Percentiles rank a stretch among this genome's conserved stretches.
Conservation (phyloP, 768 basidiomycete genomes). For the Dioszegia aurantiaca region DNA sequence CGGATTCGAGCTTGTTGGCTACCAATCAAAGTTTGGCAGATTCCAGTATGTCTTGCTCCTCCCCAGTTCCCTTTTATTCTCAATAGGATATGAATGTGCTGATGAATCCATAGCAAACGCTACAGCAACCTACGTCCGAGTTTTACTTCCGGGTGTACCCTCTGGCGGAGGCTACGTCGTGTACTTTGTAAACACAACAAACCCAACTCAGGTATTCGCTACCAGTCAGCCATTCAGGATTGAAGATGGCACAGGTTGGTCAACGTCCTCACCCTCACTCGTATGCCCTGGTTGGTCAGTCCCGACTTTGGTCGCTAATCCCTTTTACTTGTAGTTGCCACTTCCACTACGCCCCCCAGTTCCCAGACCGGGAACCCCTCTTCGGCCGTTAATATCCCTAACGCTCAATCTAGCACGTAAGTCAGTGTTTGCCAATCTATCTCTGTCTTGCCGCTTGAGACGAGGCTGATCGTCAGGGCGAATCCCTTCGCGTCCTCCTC, state of each 20-base stretch:
- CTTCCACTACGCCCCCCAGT: conserved; percentile 7
- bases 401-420: conserved; percentile 16
- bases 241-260: conserved; percentile 32
- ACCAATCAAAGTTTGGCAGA: conserved; percentile 38
- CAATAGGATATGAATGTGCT: neutral
- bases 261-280: neutral
- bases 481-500: conserved; percentile 13
- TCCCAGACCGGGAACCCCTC: conserved; percentile 9
- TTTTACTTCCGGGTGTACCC: conserved; percentile 31
- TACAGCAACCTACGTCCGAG: conserved; percentile 28
- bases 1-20: conserved; percentile 25
- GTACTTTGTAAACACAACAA: conserved; percentile 38
- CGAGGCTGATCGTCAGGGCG: neutral
- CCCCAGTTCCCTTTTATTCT: neutral
- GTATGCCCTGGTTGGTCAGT: neutral
- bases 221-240: conserved; percentile 35
- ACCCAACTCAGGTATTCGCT: conserved; percentile 35
- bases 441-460: neutral
- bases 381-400: conserved; percentile 15
- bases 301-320: neutral
- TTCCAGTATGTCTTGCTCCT: conserved; percentile 29
- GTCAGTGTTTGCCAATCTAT: neutral
- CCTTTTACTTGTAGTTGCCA: conserved; percentile 3
- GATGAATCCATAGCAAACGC: conserved; percentile 35
- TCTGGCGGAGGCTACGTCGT: conserved; percentile 33